Base-by-base conservation (phyloP, 441 rosid genomes). In the Populus hybrid region DNA sequence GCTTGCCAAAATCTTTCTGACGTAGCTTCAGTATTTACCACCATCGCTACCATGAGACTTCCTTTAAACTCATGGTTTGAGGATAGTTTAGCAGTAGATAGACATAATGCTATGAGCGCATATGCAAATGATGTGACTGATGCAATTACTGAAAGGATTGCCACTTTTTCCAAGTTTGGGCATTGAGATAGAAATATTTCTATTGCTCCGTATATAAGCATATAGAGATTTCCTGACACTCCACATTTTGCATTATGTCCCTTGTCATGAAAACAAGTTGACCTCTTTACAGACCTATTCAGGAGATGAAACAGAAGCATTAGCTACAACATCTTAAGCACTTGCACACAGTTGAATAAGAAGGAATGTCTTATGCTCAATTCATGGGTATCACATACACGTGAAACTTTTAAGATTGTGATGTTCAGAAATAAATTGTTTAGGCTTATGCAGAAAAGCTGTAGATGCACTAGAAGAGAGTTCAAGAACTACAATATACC, bases 111-210 rank as follows among this genome's bases (percentile, higher is more conserved):
- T 42, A 80, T 75, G 8, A 33, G 7, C 1, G 80, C 53, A 76
- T 83, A 83, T 23, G 74, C 67, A 69, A 83, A 35, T 2, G 83
- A 80, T 64, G 83, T 80, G 20, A 65, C 63, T 23, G 86, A 16
- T 36, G 86, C 83, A 69, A 80, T 38, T 6, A 78, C 63, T 10
- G 83, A 83, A 9, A 83, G 63, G 67, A 78, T 64, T 4, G 83
- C 36, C 40, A 74, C 69, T 75, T 83, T 78, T 61, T 83, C 82
- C 64, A 83, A 59, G 67, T 72, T 80, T 2, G 83, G 86, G 59
- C 77, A 83, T 38, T 83, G 82, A 28, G 86, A 83, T 8, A 83
- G 64, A 64, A 80, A 7, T 29, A 76, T 69, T 78, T 83, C 76
- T 5, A 69, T 11, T 45, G 70, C 86, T 69, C 83, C 86, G 65